These are phyloP conservation scores for Juncus inflexus DNA, from an alignment of 176 grass and related monocot genomes.

Conservation along the genomic window DNA sequence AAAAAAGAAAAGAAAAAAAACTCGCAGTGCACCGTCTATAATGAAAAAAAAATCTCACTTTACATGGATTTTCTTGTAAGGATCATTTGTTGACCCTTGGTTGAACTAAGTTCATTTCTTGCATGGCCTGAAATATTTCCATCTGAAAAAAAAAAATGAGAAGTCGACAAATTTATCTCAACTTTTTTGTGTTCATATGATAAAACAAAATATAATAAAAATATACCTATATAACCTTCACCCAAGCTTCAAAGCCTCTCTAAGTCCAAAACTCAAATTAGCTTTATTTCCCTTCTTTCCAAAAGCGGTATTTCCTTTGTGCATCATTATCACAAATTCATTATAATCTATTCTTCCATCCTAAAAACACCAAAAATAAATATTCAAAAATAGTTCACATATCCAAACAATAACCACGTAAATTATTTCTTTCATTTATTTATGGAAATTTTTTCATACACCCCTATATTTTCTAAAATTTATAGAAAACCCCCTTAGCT, in stretches of 20 bases:
- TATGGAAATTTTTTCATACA: too few relatives aligned
- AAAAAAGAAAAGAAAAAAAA: too few relatives aligned
- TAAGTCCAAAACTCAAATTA: conserved; percentile 73
- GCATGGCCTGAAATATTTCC: conserved; percentile 18
- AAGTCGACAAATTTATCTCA: background rate
- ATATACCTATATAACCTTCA: conserved; percentile 34
- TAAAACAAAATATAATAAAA: conserved; percentile 9
- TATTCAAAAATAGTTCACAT: too few relatives aligned
- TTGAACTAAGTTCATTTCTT: conserved; percentile 11
- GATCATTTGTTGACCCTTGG: conserved; percentile 1
- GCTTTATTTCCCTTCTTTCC: conserved; percentile 52
- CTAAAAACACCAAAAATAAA: conserved; percentile 31
- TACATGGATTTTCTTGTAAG: too few relatives aligned
- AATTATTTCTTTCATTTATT: too few relatives aligned
- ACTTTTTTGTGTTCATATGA: background rate
- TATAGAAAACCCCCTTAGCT: too few relatives aligned
- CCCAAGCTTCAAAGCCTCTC: conserved; percentile 82
- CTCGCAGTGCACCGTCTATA: too few relatives aligned
- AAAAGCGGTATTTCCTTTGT: conserved; percentile 76
- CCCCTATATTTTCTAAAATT: too few relatives aligned
- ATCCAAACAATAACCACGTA: too few relatives aligned
- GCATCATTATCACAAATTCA: conserved; percentile 96
- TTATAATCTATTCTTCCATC: conserved; percentile 96
- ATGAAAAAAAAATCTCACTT: too few relatives aligned
- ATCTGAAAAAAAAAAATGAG: conserved; percentile 18